phyloP scores from a whole-genome alignment of 2,329 filamentous ascomycete species.

The Arthroderma sp. region DNA sequence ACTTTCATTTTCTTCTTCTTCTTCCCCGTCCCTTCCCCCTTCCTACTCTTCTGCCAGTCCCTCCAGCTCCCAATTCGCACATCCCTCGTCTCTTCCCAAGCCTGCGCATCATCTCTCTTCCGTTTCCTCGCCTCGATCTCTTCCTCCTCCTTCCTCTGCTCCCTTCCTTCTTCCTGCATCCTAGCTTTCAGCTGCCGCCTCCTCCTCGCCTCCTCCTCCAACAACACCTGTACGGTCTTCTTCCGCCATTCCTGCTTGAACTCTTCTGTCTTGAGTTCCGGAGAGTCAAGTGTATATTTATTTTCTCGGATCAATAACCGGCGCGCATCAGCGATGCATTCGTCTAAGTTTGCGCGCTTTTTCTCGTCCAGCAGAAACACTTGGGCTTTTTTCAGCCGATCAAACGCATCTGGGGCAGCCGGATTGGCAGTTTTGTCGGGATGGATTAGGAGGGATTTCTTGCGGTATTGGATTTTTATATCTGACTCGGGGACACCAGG shows the following conservation, averaged over 20 bases:
- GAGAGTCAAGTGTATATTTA: slow-evolving; percentile 81
- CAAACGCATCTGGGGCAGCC: slow-evolving; percentile 84
- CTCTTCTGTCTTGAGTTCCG: slow-evolving; percentile 65
- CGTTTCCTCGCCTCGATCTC: slow-evolving; percentile 69
- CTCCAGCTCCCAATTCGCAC: slow-evolving; percentile 89
- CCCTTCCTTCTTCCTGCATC: slow-evolving; percentile 90
- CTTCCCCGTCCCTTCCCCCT: slow-evolving; percentile 42
- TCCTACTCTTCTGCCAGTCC: slow-evolving; percentile 63
- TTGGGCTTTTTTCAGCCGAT: slow-evolving; percentile 90
- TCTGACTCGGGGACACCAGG: slow-evolving; percentile 90
- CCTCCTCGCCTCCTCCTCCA: slow-evolving; percentile 81
- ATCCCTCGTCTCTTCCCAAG: slow-evolving; percentile 89
- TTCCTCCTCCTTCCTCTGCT: slow-evolving; percentile 73
- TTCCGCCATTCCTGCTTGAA: slow-evolving; percentile 80
- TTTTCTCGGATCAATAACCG: slow-evolving; percentile 89
- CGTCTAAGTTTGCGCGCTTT: slow-evolving; percentile 71
- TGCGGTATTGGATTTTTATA: slow-evolving; percentile 88
- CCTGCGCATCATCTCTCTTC: slow-evolving; percentile 82
- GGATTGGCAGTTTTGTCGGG: slow-evolving; percentile 94
- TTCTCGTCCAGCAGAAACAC: slow-evolving; percentile 89
- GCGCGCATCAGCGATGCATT: slow-evolving; percentile 89
- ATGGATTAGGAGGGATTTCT: slow-evolving; percentile 97
- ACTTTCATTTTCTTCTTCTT: slow-evolving; percentile 45
- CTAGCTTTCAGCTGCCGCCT: slow-evolving; percentile 79
- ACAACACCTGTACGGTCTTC: slow-evolving; percentile 77